A percentile compares a stretch with the other conserved stretches of the same genome.
Conservation (phyloP, 2,329 filamentous ascomycete genomes). For the Aspergillus sp. region DNA sequence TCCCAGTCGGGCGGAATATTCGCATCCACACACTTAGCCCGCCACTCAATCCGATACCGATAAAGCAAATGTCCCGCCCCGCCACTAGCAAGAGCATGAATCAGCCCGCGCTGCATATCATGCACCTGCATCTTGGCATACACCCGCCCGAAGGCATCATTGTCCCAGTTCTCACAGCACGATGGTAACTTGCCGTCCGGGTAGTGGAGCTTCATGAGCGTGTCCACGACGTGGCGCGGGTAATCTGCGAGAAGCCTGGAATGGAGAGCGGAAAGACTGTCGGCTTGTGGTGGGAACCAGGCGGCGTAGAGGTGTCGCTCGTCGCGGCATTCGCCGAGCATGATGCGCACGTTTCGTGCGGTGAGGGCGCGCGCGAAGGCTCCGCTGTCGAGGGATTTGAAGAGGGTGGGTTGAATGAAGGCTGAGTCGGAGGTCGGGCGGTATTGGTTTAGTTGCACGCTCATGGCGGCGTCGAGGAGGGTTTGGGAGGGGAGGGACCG, state of each 20-base stretch:
- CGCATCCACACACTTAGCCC: constrained; percentile 50
- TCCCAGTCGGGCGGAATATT: constrained; percentile 51
- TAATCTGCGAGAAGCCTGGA: constrained; percentile 57
- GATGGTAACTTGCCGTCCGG: constrained; percentile 42
- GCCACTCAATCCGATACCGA: constrained; percentile 58
- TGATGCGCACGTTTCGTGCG: constrained; percentile 49
- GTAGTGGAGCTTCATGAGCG: constrained; percentile 50
- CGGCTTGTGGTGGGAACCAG: constrained; percentile 50
- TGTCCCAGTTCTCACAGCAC: constrained; percentile 47
- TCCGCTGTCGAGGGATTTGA: constrained; percentile 52
- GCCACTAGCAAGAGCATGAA: constrained; percentile 46
- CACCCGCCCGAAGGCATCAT: constrained; percentile 55
- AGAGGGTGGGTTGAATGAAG: constrained; percentile 51
- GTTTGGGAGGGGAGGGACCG: constrained; percentile 41
- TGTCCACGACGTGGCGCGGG: constrained; percentile 46
- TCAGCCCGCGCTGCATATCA: constrained; percentile 54
- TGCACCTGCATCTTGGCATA: constrained; percentile 62
- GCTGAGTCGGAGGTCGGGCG: constrained; percentile 53
- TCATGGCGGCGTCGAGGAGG: constrained; percentile 47
- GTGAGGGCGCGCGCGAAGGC: constrained; percentile 50
- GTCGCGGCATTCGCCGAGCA: constrained; percentile 58
- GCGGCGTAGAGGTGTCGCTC: constrained; percentile 56
- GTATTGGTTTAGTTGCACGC: constrained; percentile 56
- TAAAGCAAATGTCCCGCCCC: constrained; percentile 51
- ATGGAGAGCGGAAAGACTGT: constrained; percentile 46